Percentiles rank a stretch among this genome's conserved stretches.
These are phyloP conservation scores for Aphanomyces invadans DNA, from an alignment of 352 stramenopile species.

Conservation along the genomic window DNA sequence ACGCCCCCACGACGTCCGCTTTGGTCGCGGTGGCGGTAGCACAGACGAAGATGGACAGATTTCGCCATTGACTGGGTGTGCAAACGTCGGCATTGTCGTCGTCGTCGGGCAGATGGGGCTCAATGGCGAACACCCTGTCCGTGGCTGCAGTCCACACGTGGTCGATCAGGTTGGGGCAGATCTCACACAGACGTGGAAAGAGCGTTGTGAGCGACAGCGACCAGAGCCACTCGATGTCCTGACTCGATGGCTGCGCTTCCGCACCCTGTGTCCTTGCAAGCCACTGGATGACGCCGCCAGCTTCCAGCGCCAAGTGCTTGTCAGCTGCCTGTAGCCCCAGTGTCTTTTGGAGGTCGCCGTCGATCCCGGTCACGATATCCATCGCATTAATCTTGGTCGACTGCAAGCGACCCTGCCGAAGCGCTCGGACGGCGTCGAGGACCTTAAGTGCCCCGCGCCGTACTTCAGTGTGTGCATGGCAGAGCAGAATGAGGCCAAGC, in stretches of 20 bases:
- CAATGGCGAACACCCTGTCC: constrained; percentile 52
- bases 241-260: constrained; percentile 9
- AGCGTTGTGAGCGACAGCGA: constrained; percentile 40
- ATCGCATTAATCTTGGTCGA: constrained; percentile 18
- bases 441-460: constrained; percentile 30
- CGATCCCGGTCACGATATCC: constrained; percentile 24
- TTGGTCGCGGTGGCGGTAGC: constrained; percentile 28
- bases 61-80: constrained; percentile 43
- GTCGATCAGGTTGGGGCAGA: constrained; percentile 42
- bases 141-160: constrained; percentile 62
- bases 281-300: constrained; percentile 1
- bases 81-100: constrained; percentile 6
- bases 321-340: background rate
- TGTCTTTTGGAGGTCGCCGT: constrained; percentile 4
- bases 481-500: constrained; percentile 46
- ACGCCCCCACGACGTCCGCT: constrained; percentile 28
- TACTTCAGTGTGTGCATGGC: constrained; percentile 34
- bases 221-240: constrained; percentile 38
- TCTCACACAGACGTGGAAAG: constrained; percentile 34
- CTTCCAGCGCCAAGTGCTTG: constrained; percentile 12
- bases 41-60: constrained; percentile 50
- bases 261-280: background rate
- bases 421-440: constrained; percentile 30
- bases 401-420: constrained; percentile 13
- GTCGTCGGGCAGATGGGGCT: constrained; percentile 25